These are phyloP conservation scores for Plenodomus biglobosus DNA, from an alignment of 2,329 filamentous ascomycete genomes.

Conservation along the genomic window DNA sequence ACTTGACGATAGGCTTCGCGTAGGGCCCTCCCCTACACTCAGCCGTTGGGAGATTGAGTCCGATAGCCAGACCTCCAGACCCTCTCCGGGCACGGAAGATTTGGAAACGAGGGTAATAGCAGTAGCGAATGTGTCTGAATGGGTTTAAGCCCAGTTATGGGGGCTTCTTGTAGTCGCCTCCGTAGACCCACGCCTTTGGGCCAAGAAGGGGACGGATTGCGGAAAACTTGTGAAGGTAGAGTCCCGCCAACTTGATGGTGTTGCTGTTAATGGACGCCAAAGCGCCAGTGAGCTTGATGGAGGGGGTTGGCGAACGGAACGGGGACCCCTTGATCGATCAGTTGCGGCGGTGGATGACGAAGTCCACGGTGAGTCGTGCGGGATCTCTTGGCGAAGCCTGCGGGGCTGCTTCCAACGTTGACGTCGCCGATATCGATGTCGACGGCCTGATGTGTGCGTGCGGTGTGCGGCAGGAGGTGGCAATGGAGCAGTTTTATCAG, in stretches of 20 bases:
- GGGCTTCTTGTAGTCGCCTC: slow-evolving; percentile 89
- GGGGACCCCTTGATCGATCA: slow-evolving; percentile 24
- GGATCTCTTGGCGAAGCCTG: slow-evolving; percentile 17
- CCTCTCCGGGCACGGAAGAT: slow-evolving; percentile 26
- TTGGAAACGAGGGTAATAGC: slow-evolving; percentile 17
- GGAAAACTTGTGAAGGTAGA: slow-evolving; percentile 69
- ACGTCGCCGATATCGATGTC: slow-evolving; percentile 10
- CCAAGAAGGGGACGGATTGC: slow-evolving; percentile 87
- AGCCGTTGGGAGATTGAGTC: slow-evolving; percentile 35
- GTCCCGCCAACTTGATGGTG: slow-evolving; percentile 93
- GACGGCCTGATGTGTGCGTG: slow-evolving; percentile 2
- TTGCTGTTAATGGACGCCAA: slow-evolving; percentile 46
- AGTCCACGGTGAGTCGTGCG: slow-evolving; percentile 16
- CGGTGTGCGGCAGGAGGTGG: slow-evolving; percentile 2
- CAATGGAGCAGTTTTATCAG: slow-evolving; percentile 13
- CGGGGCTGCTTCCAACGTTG: slow-evolving; percentile 8
- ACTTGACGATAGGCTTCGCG: slow-evolving; percentile 53
- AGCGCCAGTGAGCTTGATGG: slow-evolving; percentile 34
- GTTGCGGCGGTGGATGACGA: slow-evolving; percentile 26
- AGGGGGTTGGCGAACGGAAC: slow-evolving; percentile 22
- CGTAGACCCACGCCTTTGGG: slow-evolving; percentile 91
- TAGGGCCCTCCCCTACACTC: slow-evolving; percentile 52
- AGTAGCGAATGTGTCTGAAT: slow-evolving; percentile 16
- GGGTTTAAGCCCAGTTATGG: slow-evolving; percentile 74
- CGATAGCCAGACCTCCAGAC: slow-evolving; percentile 32